Conservation (phyloP, 495 filamentous ascomycete genomes). For the Neurospora sp. region DNA sequence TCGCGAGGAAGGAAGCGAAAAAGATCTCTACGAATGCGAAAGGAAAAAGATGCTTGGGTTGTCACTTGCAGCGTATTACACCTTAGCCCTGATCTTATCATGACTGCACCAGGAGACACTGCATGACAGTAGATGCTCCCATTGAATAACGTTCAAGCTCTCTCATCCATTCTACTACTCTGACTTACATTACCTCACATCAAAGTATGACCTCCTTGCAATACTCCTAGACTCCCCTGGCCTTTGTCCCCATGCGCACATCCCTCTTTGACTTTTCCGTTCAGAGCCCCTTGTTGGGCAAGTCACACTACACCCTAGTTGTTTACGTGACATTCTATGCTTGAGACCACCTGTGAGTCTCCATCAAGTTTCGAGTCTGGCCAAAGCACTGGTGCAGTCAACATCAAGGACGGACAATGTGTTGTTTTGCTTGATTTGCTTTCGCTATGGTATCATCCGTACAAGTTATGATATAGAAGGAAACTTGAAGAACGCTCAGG, state of each 20-base stretch:
- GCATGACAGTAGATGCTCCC: background rate
- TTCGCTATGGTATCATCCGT: background rate
- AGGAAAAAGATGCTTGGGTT: background rate
- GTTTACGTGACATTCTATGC: background rate
- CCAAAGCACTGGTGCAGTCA: background rate
- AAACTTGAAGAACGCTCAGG: background rate
- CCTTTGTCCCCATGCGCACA: background rate
- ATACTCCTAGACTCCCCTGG: background rate
- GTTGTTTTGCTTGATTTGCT: background rate
- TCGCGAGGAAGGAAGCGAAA: background rate
- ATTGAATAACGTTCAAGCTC: too few relatives aligned
- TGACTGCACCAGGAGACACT: background rate
- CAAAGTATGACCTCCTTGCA: background rate
- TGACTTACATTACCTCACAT: background rate
- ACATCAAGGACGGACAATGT: background rate
- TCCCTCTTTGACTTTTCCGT: background rate
- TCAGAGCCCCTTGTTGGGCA: background rate
- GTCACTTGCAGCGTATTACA: background rate
- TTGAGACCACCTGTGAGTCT: background rate
- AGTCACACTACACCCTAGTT: background rate
- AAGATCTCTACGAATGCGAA: background rate
- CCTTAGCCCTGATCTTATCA: background rate
- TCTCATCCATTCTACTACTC: background rate
- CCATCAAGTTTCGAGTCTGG: background rate
- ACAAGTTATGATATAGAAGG: background rate